A percentile compares a stretch with the other conserved stretches of the same genome.
phyloP scores from a whole-genome alignment of 495 filamentous ascomycete genomes.

The Pyronema omphalodes region DNA sequence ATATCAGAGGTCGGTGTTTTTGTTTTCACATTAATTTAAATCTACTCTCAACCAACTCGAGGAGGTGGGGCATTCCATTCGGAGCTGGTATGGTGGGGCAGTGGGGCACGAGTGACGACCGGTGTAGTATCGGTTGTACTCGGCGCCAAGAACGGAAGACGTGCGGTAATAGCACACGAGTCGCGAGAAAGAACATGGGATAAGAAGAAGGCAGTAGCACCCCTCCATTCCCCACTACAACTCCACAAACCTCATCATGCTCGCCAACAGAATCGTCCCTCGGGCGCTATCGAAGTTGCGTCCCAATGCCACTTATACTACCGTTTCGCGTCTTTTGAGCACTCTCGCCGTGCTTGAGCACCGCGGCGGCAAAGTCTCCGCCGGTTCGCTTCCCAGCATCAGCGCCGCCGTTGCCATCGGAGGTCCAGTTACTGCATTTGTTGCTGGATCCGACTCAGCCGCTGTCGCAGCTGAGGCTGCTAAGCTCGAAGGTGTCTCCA shows the following conservation, averaged over 20 bases:
- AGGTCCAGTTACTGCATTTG: constrained; percentile 64
- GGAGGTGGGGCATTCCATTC: background rate
- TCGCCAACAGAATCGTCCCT: background rate
- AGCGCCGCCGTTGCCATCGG: constrained; percentile 77
- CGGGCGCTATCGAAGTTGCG: background rate
- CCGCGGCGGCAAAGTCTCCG: constrained; percentile 68
- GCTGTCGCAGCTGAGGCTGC: constrained; percentile 68
- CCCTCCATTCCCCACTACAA: background rate
- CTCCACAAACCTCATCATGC: background rate
- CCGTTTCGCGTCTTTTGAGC: constrained; percentile 39
- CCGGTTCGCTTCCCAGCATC: constrained; percentile 66
- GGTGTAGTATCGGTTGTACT: background rate
- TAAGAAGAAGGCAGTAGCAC: background rate
- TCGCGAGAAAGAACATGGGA: background rate
- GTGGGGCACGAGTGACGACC: too few relatives aligned
- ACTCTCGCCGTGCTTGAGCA: constrained; percentile 88
- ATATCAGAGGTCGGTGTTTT: background rate
- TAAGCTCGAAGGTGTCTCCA: constrained; percentile 76
- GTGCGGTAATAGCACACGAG: background rate
- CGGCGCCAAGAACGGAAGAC: background rate
- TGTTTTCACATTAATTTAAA: background rate
- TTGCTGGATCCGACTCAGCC: constrained; percentile 70
- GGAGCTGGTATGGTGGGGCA: too few relatives aligned
- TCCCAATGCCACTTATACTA: background rate
- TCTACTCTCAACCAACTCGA: background rate